phyloP scores from a whole-genome alignment of 2,329 filamentous ascomycete species.

The Arthrobotrys conoides region DNA sequence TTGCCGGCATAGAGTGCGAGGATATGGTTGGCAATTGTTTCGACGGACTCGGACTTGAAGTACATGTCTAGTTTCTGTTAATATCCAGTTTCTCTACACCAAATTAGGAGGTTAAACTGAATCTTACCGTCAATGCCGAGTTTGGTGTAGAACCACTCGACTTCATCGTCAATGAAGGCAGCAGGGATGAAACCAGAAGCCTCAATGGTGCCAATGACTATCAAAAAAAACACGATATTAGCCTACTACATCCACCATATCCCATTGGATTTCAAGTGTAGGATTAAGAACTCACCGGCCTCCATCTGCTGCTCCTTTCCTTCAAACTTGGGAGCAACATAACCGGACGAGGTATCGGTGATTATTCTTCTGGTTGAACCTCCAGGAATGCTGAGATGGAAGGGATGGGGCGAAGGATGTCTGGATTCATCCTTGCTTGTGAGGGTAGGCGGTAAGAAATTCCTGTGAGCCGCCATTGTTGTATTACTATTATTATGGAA shows the following conservation, averaged over 20 bases:
- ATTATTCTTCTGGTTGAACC: slow-evolving; percentile 76
- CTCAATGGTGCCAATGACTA: slow-evolving; percentile 84
- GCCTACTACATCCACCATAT: slow-evolving; percentile 30
- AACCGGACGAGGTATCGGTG: slow-evolving; percentile 90
- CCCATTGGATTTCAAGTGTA: not conserved
- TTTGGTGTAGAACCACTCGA: slow-evolving; percentile 97
- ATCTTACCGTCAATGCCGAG: slow-evolving; percentile 84
- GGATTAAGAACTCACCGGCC: slow-evolving; percentile 58
- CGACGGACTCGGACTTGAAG: slow-evolving; percentile 66
- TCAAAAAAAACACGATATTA: slow-evolving; percentile 62
- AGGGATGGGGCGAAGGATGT: slow-evolving; percentile 52
- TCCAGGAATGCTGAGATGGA: slow-evolving; percentile 66
- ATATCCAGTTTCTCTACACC: not conserved
- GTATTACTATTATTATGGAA: not conserved
- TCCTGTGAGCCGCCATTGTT: slow-evolving; percentile 51
- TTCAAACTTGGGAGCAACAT: slow-evolving; percentile 93
- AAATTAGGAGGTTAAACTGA: not conserved
- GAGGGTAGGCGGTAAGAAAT: slow-evolving; percentile 56
- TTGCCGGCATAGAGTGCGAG: slow-evolving; percentile 97
- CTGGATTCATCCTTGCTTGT: slow-evolving; percentile 59
- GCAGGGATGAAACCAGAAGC: slow-evolving; percentile 88
- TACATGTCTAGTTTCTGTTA: slow-evolving; percentile 62
- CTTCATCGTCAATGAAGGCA: slow-evolving; percentile 85
- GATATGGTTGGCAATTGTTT: slow-evolving; percentile 92
- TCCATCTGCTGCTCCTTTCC: slow-evolving; percentile 91